These are phyloP conservation scores for Puccinia polysora DNA, from an alignment of 1,284 basidiomycete genomes.

Conservation along the genomic window DNA sequence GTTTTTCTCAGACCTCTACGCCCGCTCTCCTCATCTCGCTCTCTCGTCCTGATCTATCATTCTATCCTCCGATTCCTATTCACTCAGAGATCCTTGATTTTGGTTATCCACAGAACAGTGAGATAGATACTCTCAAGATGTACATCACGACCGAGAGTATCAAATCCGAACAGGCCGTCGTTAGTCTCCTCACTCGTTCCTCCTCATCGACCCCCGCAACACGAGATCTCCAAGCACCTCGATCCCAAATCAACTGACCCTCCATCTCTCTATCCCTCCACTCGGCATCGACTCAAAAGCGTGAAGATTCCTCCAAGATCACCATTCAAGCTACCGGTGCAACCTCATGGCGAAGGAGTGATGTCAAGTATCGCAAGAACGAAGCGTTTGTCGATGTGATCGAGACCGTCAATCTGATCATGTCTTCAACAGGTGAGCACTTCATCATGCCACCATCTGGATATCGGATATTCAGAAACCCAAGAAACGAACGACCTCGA, in stretches of 20 bases:
- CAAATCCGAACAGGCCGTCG: conserved; percentile 71
- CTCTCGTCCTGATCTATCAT: not conserved
- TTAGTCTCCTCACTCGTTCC: conserved; percentile 54
- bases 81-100: conserved; percentile 89
- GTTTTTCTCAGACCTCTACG: not conserved
- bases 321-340: conserved; percentile 92
- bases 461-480: not conserved
- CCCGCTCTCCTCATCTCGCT: not conserved
- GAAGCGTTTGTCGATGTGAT: conserved; percentile 97
- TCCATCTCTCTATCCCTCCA: not conserved
- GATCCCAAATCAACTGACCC: not conserved
- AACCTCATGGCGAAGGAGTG: conserved; percentile 84
- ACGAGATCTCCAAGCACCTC: not conserved
- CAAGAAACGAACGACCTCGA: not conserved
- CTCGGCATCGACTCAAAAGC: no score
- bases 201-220: not conserved
- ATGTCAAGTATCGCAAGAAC: conserved; percentile 97
- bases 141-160: conserved; percentile 98
- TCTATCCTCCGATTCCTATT: no score
- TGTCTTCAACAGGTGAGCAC: conserved; percentile 81
- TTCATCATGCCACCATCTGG: not conserved
- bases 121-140: conserved; percentile 92
- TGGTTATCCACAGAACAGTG: conserved; percentile 98
- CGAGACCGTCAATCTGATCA: conserved; percentile 89
- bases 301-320: conserved; percentile 90